Evolutionary conservation across 495 filamentous ascomycete species (phyloP), one percentile per base, ranked within the genome.

Genomic region (Hypoxylon fuscum): DNA sequence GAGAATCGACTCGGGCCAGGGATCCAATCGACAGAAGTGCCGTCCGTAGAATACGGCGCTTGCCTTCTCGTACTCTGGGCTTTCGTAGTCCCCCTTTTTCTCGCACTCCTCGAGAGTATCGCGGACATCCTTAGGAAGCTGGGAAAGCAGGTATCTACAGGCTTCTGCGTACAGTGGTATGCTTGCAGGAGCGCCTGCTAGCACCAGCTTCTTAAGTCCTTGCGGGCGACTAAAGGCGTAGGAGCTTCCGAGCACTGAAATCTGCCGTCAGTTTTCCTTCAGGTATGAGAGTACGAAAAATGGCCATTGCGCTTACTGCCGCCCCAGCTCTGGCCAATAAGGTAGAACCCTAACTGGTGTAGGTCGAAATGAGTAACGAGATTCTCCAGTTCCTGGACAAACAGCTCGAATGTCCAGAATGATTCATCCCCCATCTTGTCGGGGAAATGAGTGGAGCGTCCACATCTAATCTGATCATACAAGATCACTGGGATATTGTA

Each of bases 401-500:
- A 68, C 0, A 83, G 27, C 48, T 79, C 70, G 59, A 74, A 81
- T 5, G 66, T 48, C 6, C 67, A 35, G 51, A 84, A 82, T 0
- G 34, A 41, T 12, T 53, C 56, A 46, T 79, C 75, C 18, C 73
- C 73, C 1, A 41, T 49, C 40, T 72, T 78, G 7, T 79, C 68
- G 7, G 49, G 70, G 17, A 81, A 66, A 49, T 74, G 79, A 0
- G 82, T 81, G 32, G 73, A 78, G 11, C 55, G 23, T 5, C 80
- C 81, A 65, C 76, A 79, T 17, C 80, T 79, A 56, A 85, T 50
- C 49, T 84, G 81, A 61, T 83, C 80, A 63, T 85, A 85, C 45
- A 83, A 55, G 17, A 85, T 64, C 6, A 83, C 68, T 7, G 81
- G 77, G 48, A 74, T 72, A 5, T 18, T 45, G 15, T 77, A 58